Evolutionary conservation across 345 rosid genomes (phyloP), one percentile per base, ranked within the genome.

Genomic region (Citrus sp.): DNA sequence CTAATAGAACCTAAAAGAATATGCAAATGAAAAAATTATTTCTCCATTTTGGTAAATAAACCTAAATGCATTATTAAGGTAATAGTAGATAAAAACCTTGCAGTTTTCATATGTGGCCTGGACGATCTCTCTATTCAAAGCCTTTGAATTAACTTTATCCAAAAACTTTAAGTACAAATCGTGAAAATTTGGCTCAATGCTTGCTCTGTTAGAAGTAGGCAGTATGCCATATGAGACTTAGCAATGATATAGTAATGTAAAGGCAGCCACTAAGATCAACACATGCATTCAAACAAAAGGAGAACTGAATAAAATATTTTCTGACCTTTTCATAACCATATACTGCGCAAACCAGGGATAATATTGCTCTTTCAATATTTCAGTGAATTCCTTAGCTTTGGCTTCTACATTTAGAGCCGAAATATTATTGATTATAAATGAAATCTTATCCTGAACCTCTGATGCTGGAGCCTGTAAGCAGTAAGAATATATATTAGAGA

Each of bases 341-440:
- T 96, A 96, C 79, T 92, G 97, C 2, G 99, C 99, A 79, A 96
- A 96, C 99, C 99, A 96, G 21, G 98, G 93, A 82, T 89, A 87
- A 67, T 92, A 86, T 76, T 90, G 95, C 76, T 96, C 98, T 72
- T 89, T 89, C 66, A 96, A 80, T 81, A 92, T 83, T 77, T 96
- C 99, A 77, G 90, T 83, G 81, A 96, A 84, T 81, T 96, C 99
- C 83, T 90, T 96, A 69, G 91, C 89, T 85, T 95, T 95, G 51
- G 87, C 82, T 80, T 95, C 99, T 63, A 92, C 61, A 87, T 95
- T 95, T 49, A 94, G 83, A 79, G 66, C 82, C 19, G 99, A 93
- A 77, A 95, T 88, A 77, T 95, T 95, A 83, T 95, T 95, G 78
- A 95, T 89, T 56, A 91, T 90, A 83, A 95, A 95, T 68, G 97